Evolutionary conservation across 192 early-diverging fungal genomes (phyloP), one percentile per base, ranked within the genome.

Genomic region (Entophlyctis helioformis): DNA sequence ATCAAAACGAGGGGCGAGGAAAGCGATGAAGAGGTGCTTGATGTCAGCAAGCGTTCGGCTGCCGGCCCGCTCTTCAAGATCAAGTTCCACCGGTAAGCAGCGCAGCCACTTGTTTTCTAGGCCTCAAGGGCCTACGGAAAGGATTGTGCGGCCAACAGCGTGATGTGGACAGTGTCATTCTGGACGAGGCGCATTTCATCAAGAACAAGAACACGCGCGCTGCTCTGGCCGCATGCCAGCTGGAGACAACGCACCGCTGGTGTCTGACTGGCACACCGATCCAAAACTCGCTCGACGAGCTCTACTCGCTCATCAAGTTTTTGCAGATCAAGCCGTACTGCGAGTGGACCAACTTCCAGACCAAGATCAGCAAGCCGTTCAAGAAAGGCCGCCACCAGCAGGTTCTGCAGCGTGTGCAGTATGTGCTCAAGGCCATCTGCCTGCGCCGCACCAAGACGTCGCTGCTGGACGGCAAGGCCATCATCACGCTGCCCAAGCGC

Each of bases 371-470:
- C 2, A 36, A 48, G 3, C 78, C 71, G 43, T 68, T 60, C 51
- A 64, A 34, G 35, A 36, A 24, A 24, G 61, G 47, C 7, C 60
- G 19, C 11, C 42, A 46, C 13, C 46, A 59, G 29, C 41, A 50
- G 16, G 72, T 65, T 0, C 60, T 83, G 53, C 53, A 72, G 41
- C 50, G 78, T 12, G 54, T 83, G 4, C 73, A 80, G 36, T 69
- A 62, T 9, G 49, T 87, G 1, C 49, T 91, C 12, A 64, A 64
- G 33, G 66, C 59, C 12, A 47, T 60, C 16, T 48, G 37, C 44
- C 56, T 91, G 18, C 65, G 86, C n/a, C 72, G 86, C 13, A 80
- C 71, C 4, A 91, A 91, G 50, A 63, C 46, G 6, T 55, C 64
- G n/a, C 50, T 45, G 35, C 48, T 86, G 1, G 77, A 84, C 39